Evolutionary conservation across 441 rosid species (phyloP).

Genomic region (Populus hybrid): DNA sequence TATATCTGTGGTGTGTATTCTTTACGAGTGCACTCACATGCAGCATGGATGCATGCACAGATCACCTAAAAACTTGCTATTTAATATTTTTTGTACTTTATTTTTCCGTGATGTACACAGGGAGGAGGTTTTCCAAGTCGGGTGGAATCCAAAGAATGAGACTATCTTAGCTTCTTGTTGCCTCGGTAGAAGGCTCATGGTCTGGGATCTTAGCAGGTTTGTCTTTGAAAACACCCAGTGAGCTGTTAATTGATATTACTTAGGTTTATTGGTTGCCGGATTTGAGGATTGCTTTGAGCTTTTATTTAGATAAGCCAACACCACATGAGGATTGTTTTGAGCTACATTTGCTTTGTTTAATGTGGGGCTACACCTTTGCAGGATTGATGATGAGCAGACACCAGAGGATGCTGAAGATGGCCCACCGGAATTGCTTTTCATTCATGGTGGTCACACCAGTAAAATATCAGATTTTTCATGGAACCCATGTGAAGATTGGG

Average conservation of each 20-base stretch:
- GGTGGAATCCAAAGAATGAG: constrained; percentile 94
- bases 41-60: not conserved
- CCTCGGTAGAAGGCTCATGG: constrained; percentile 96
- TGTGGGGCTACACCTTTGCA: constrained; percentile 25
- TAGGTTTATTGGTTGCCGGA: not conserved
- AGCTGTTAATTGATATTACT: not conserved
- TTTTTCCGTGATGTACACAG: constrained; percentile 33
- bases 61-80: not conserved
- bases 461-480: constrained; percentile 97
- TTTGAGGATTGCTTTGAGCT: not conserved
- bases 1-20: not conserved
- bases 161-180: constrained; percentile 94
- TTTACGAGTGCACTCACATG: not conserved
- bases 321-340: not conserved
- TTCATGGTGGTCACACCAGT: constrained; percentile 98
- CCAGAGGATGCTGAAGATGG: constrained; percentile 97
- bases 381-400: constrained; percentile 93
- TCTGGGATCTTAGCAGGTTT: constrained; percentile 99
- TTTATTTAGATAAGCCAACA: not conserved
- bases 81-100: not conserved
- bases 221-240: constrained; percentile 4
- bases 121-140: constrained; percentile 97
- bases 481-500: constrained; percentile 99
- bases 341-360: not conserved
- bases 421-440: constrained; percentile 93